Base-by-base conservation (phyloP, 1,284 basidiomycete genomes). In the Trametes sp. region DNA sequence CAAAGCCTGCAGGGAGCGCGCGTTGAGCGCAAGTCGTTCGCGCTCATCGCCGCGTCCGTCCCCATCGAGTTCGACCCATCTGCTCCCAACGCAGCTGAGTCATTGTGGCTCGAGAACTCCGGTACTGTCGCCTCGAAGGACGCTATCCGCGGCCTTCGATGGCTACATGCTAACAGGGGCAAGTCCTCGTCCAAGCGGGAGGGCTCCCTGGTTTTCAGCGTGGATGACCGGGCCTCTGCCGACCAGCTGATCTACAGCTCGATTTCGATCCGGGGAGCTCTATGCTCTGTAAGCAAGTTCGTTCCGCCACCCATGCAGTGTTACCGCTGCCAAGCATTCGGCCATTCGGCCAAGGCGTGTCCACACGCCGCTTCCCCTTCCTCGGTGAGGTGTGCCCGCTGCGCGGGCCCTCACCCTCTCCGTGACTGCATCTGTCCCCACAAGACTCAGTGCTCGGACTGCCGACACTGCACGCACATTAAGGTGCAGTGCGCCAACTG, bases 301-400 rank as follows among this genome's bases (percentile, higher is more conserved):
- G 28, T 59, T 49, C 57, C 57, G 8, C 41, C 57, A 6, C 57
- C 57, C 26, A 48, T 44, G 57, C 57, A 59, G 41, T 59, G 57
- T 45, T 59, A 28, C 38, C 38, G 51, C 41, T 59, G 57, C 57
- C 57, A 59, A 59, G 57, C 49, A n/a, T 59, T 59, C 21, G 57
- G 57, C 57, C 57, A 59, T 45, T n/a, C 29, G 57, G 57, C 57
- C 49, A 59, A 59, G 41, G 57, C 57, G 41, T 59, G 57, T 48
- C 57, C 49, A 16, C 38, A 33, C n/a, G 21, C 41, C 36, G 11
- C 49, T 35, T 44, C 49, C 28, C 50, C 57, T 45, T 45, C 57
- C 14, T 59, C 50, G n/a, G 29, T 59, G 5, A 21, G 31, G 31
- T 59, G 57, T 29, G 50, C 49, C 57, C 49, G 57, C 49, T 59